Percentiles rank a stretch among this genome's conserved stretches.
Conservation (phyloP, 768 basidiomycete species). For the Russula compacta region DNA sequence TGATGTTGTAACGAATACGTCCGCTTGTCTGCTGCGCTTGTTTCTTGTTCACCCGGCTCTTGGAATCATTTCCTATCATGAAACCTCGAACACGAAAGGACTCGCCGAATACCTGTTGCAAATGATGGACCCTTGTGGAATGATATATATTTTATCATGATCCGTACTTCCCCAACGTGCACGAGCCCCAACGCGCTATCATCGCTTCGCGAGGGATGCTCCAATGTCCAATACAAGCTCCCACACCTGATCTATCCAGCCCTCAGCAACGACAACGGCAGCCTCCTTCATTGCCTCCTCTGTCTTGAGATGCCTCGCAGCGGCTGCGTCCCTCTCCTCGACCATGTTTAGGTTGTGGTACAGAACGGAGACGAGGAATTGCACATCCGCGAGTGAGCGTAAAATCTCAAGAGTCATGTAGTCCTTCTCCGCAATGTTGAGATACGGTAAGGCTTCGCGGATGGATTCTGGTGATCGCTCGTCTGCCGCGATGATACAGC, state of each 20-base stretch:
- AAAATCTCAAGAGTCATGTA: slow-evolving; percentile 51
- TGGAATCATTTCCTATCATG: no score
- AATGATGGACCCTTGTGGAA: background rate
- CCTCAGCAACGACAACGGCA: slow-evolving; percentile 39
- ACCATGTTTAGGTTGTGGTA: slow-evolving; percentile 59
- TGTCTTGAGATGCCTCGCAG: slow-evolving; percentile 40
- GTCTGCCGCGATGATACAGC: slow-evolving; percentile 60
- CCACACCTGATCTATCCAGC: slow-evolving; percentile 46
- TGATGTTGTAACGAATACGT: background rate
- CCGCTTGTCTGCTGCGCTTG: background rate
- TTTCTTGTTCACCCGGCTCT: background rate
- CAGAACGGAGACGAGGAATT: slow-evolving; percentile 60
- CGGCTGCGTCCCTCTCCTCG: slow-evolving; percentile 45
- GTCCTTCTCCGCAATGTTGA: slow-evolving; percentile 57
- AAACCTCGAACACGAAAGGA: background rate
- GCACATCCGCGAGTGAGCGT: slow-evolving; percentile 53
- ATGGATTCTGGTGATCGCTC: slow-evolving; percentile 32
- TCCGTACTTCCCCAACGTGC: background rate
- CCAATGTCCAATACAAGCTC: slow-evolving; percentile 53
- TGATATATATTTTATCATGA: background rate
- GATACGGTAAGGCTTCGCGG: slow-evolving; percentile 49
- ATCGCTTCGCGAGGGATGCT: slow-evolving; percentile 38
- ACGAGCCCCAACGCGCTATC: background rate
- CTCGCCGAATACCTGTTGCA: background rate
- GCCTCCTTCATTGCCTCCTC: slow-evolving; percentile 33